Evolutionary conservation across 352 stramenopile species (phyloP), one percentile per base, ranked within the genome.

Genomic region (Pythium brassicae): DNA sequence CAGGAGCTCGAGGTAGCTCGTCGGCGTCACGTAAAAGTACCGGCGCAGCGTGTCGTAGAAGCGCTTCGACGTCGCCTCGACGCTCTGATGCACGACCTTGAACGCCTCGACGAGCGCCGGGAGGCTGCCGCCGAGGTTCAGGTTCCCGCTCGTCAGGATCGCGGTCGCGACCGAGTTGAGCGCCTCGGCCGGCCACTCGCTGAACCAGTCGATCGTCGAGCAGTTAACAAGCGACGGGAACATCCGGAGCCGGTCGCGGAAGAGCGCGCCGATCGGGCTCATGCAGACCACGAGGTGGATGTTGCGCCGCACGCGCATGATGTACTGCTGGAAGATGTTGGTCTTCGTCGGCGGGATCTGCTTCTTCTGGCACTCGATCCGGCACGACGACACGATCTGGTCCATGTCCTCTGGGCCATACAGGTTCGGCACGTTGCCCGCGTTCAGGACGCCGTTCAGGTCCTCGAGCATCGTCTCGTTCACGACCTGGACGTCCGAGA

Each of bases 401-500:
- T 98, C 92, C 61, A 98, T 77, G 49, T 98, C 94, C 53, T 98
- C 94, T 0, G 84, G 70, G 0, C 72, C 87, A 46, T 98, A 98
- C 23, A 98, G 63, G 35, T 98, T 98, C 1, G 94, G 94, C 6
- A 98, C 86, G 51, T 97, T 94, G 19, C 93, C 93, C n/a, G 87
- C 86, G 65, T 98, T 98, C n/a, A 98, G 71, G 20, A 98, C 79
- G 25, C 88, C 89, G 58, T 98, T 98, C 32, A 98, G 75, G 66
- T 98, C 94, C 72, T 98, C 94, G 1, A 98, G 73, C 90, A 98
- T 98, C 2, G 87, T 94, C 62, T 98, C 94, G 47, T 97, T 92
- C 11, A 98, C 89, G 25, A 98, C 95, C 66, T 98, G 92, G 1
- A 96, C 91, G 52, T 98, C 94, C 0, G 86, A 97, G 58, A 98